Evolutionary conservation across 495 filamentous ascomycete species (phyloP).

Genomic region (Hypoxylon fuscum): DNA sequence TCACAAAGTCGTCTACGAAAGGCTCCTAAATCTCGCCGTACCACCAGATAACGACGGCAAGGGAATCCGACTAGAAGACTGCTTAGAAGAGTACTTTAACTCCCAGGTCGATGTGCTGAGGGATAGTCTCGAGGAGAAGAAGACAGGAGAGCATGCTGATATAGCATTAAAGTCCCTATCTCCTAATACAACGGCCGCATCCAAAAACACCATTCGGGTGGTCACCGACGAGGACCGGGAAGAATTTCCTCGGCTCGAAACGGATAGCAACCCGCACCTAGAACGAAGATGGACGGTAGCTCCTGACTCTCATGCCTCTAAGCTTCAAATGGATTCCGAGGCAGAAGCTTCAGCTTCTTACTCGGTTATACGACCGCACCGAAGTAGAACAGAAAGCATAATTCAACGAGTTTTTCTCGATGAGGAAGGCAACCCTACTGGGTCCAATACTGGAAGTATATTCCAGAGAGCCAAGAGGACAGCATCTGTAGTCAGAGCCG

Average conservation of each 20-base stretch:
- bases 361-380: constrained; percentile 35
- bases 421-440: constrained; percentile 42
- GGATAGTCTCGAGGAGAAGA: constrained; percentile 67
- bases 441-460: constrained; percentile 50
- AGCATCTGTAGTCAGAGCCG: constrained; percentile 74
- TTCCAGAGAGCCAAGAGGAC: constrained; percentile 52
- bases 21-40: constrained; percentile 89
- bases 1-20: constrained; percentile 92
- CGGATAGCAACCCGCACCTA: constrained; percentile 11
- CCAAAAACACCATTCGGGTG: constrained; percentile 48
- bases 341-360: constrained; percentile 28
- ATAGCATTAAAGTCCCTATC: background rate
- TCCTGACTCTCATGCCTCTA: constrained; percentile 38
- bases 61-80: constrained; percentile 82
- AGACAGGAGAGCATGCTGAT: constrained; percentile 38
- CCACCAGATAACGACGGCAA: constrained; percentile 70
- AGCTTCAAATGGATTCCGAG: constrained; percentile 21
- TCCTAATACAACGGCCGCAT: constrained; percentile 25
- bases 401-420: constrained; percentile 59
- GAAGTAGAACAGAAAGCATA: constrained; percentile 57
- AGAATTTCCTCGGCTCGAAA: constrained; percentile 16
- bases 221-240: constrained; percentile 46
- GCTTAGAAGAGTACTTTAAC: constrained; percentile 94
- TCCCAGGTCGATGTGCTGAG: constrained; percentile 90
- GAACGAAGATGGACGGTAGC: constrained; percentile 48